These are phyloP conservation scores for Acaromyces ingoldii DNA, from an alignment of 1,284 basidiomycete species.

Conservation along the genomic window DNA sequence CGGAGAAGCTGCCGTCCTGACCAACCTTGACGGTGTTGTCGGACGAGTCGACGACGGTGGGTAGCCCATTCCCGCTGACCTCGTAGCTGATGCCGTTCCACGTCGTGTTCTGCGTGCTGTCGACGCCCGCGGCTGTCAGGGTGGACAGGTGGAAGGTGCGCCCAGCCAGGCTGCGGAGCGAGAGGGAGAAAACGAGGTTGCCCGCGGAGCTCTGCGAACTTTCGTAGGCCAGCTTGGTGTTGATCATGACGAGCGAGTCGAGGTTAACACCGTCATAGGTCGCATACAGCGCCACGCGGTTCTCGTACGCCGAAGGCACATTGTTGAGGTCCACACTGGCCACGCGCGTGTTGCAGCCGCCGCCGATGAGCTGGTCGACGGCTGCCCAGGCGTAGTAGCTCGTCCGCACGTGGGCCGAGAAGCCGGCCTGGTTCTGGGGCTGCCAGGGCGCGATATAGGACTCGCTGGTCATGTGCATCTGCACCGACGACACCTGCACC, in stretches of 20 bases:
- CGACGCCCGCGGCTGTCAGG: conserved; percentile 24
- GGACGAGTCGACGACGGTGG: conserved; percentile 15
- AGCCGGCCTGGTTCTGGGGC: conserved; percentile 11
- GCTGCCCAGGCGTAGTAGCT: conserved; percentile 40
- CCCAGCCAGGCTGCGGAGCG: conserved; percentile 17
- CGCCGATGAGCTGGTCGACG: conserved; percentile 31
- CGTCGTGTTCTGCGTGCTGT: conserved; percentile 21
- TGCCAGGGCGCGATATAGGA: conserved; percentile 33
- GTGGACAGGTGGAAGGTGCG: conserved; percentile 25
- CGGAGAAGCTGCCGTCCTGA: conserved; percentile 19
- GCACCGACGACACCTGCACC: conserved; percentile 27
- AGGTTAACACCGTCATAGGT: conserved; percentile 20
- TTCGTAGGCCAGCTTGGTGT: conserved; percentile 22
- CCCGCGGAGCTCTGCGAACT: background rate
- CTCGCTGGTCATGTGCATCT: conserved; percentile 38
- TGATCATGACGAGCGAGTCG: conserved; percentile 28
- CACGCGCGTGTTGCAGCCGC: conserved; percentile 24
- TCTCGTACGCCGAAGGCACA: conserved; percentile 16
- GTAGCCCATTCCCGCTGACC: conserved; percentile 15
- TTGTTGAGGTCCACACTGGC: conserved; percentile 18
- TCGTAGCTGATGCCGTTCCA: conserved; percentile 42
- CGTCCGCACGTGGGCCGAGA: conserved; percentile 25
- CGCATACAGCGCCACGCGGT: conserved; percentile 24
- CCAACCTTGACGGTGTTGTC: background rate
- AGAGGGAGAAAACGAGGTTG: conserved; percentile 13